Base-by-base conservation (phyloP, 2,329 filamentous ascomycete species). In the Nothopassalora personata region DNA sequence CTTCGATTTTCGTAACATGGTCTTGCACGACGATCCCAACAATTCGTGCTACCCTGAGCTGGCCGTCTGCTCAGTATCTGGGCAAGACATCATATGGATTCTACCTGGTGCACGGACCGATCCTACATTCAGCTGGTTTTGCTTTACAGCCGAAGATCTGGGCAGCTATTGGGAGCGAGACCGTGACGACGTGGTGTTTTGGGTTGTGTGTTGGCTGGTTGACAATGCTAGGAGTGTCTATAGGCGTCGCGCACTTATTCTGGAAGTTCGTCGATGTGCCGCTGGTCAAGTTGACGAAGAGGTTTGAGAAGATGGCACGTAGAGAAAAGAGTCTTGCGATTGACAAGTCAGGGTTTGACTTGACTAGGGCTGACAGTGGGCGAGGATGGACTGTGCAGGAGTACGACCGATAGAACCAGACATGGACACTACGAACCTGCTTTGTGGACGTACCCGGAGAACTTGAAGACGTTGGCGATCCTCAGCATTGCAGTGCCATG, bases 11-110 rank as follows among this genome's bases (percentile, higher is more conserved):
- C 2, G 27, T 63, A 10, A 53, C 59, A 19, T 60, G 58, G 58
- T 58, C 52, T 8, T 31, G 60, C n/a, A 48, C 54, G 11, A 39
- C 53, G 18, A 46, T 60, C 5, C 47, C 33, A 27, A 18, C 30
- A 3, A 28, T 60, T 5, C 53, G 54, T 19, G 13, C 4, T 19
- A 47, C 57, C 15, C 45, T 63, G 1, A 59, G 53, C 36, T 60
- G 55, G 3, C 27, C 53, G 3, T 50, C 59, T 5, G 49, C 58
- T 19, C 62, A 62, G 28, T 64, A 63, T 23, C 56, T 63, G 1
- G 62, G 62, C 15, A 62, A 58, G 46, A 56, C 59, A 10, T 60
- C 58, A 1, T 63, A 56, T 53, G 60, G 55, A 2, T 56, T 64
- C 36, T 64, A 64, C 45, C 53, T 63, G 7, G 58, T 60, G 8